phyloP scores from a whole-genome alignment of 352 stramenopile species.

The Phytophthora pisi region DNA sequence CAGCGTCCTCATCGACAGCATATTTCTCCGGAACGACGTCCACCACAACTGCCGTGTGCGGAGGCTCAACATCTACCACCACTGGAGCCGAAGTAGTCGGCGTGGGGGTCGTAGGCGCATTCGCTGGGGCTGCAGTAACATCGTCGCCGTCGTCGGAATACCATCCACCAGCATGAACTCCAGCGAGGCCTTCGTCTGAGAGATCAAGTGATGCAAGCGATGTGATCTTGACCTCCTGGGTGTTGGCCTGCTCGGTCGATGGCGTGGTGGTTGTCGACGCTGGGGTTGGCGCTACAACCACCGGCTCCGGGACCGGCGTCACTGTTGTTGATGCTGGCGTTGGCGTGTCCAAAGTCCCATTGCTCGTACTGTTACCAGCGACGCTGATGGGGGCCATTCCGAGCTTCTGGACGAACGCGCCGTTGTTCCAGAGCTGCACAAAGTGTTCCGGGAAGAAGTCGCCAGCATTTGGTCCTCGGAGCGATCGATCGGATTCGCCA shows the following conservation, averaged over 20 bases:
- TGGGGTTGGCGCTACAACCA: not conserved
- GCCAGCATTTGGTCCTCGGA: conserved; percentile 46
- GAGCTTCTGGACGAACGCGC: conserved; percentile 44
- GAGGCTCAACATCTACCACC: conserved; percentile 10
- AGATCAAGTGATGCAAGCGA: conserved; percentile 10
- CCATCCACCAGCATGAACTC: conserved; percentile 20
- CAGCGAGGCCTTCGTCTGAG: conserved; percentile 2
- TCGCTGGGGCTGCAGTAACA: not conserved
- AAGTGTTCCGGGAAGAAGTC: conserved; percentile 61
- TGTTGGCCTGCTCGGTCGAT: not conserved
- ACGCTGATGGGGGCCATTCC: conserved; percentile 26
- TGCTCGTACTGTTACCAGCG: conserved; percentile 11
- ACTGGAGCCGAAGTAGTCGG: conserved; percentile 7
- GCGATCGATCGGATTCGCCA: conserved; percentile 30
- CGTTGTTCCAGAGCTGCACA: conserved; percentile 61
- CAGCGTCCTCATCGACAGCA: conserved; percentile 1
- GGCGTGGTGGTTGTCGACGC: not conserved
- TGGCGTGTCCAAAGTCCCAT: conserved; percentile 4
- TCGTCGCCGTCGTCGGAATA: not conserved
- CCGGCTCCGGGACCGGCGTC: not conserved
- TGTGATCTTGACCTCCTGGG: conserved; percentile 14
- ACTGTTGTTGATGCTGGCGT: not conserved
- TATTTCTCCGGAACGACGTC: conserved; percentile 17
- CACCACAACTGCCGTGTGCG: conserved; percentile 21
- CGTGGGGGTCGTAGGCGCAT: conserved; percentile 5